Conservation (phyloP, 768 basidiomycete species). For the Russula sp. region DNA sequence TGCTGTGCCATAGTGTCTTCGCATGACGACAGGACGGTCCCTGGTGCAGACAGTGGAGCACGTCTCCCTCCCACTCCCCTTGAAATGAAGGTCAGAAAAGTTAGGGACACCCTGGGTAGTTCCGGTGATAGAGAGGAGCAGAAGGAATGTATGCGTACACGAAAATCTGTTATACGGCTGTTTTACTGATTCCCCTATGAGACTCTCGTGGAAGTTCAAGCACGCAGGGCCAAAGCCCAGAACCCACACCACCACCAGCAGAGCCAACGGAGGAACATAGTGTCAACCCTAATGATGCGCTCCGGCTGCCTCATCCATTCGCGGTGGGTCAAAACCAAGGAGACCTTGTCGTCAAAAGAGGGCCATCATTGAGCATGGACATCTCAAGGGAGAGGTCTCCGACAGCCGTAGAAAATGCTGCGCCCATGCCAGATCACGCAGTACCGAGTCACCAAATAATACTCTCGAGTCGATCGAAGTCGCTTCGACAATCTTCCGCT, state of each 20-base stretch:
- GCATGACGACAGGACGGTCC: neutral
- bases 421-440: neutral
- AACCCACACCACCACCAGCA: neutral
- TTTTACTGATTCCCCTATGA: neutral
- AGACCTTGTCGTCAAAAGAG: neutral
- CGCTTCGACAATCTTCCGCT: neutral
- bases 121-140: neutral
- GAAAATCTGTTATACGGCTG: neutral
- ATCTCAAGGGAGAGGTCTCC: neutral
- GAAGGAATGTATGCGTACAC: neutral
- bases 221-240: neutral
- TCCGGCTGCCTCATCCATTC: neutral
- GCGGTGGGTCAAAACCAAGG: neutral
- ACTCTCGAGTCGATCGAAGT: no score
- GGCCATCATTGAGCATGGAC: neutral
- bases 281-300: neutral
- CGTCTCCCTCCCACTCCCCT: no score
- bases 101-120: neutral
- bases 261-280: neutral
- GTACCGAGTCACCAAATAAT: no score
- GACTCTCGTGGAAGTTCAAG: neutral
- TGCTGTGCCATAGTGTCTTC: neutral
- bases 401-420: no score
- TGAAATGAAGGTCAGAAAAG: neutral
- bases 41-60: neutral